Percentiles rank a stretch among this genome's conserved stretches.
Evolutionary conservation across 2,329 filamentous ascomycete genomes (phyloP).

Genomic region (Lachnellula hyalina): DNA sequence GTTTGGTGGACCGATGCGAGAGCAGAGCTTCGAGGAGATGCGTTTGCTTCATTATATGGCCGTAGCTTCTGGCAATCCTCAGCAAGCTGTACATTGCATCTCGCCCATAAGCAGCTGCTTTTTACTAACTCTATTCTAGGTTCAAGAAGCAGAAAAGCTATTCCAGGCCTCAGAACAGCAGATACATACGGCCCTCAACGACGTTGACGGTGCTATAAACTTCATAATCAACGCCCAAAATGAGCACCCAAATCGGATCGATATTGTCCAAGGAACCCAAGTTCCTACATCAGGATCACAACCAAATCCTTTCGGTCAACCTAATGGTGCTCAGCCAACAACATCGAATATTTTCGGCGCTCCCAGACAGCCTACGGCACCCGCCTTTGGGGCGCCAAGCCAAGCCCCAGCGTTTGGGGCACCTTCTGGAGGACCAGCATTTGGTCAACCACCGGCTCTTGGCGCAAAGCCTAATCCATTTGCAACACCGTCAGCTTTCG

Average conservation of each 20-base stretch:
- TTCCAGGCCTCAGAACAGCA: conserved; percentile 63
- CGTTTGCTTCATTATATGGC: conserved; percentile 71
- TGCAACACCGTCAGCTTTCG: conserved; percentile 12
- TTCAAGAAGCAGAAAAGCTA: conserved; percentile 55
- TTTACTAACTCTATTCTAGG: conserved; percentile 35
- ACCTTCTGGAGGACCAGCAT: conserved; percentile 21
- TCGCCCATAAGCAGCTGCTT: neutral
- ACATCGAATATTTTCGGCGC: conserved; percentile 1
- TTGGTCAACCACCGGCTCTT: conserved; percentile 34
- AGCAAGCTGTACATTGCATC: conserved; percentile 35
- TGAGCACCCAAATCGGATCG: conserved; percentile 69
- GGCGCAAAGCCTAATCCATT: conserved; percentile 31
- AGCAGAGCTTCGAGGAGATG: conserved; percentile 87
- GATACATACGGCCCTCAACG: conserved; percentile 63
- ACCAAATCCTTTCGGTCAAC: conserved; percentile 25
- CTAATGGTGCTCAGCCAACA: conserved; percentile 32
- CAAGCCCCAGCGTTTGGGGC: conserved; percentile 8
- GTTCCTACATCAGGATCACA: conserved; percentile 36
- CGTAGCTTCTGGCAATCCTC: conserved; percentile 53
- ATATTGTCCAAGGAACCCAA: conserved; percentile 47
- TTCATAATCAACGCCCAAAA: conserved; percentile 63
- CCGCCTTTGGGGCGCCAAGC: conserved; percentile 12
- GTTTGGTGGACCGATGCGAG: conserved; percentile 71
- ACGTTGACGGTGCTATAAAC: conserved; percentile 66
- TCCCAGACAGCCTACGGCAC: conserved; percentile 4